Conservation (phyloP, 2,329 filamentous ascomycete genomes). For the Colletotrichum higginsianum region DNA sequence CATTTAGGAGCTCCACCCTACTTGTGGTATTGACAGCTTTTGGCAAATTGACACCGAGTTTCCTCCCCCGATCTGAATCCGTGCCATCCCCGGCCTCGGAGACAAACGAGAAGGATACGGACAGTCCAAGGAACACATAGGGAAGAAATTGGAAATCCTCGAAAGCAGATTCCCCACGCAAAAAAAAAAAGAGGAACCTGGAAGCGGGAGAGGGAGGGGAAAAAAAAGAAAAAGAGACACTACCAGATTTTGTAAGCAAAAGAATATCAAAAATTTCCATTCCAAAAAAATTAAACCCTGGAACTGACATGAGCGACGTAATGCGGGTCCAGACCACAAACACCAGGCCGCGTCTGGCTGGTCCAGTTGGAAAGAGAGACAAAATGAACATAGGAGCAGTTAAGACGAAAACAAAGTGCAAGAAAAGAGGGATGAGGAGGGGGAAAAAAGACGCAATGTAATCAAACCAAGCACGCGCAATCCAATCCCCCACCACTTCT, state of each 20-base stretch:
- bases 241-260: background rate
- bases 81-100: slow-evolving; percentile 23
- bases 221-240: background rate
- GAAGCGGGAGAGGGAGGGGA: background rate
- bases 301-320: slow-evolving; percentile 4
- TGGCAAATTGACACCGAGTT: slow-evolving; percentile 20
- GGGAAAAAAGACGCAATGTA: slow-evolving; percentile 25
- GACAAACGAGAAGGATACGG: slow-evolving; percentile 21
- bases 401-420: background rate
- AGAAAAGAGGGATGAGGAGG: slow-evolving; percentile 2
- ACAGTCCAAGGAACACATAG: slow-evolving; percentile 46
- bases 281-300: background rate
- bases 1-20: slow-evolving; percentile 6
- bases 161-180: slow-evolving; percentile 38
- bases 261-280: too few relatives aligned
- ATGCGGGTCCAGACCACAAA: slow-evolving; percentile 10
- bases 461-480: slow-evolving; percentile 32
- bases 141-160: slow-evolving; percentile 49
- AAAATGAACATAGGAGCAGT: background rate
- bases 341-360: slow-evolving; percentile 1
- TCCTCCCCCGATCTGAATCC: slow-evolving; percentile 24
- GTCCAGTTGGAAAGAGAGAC: background rate
- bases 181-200: background rate
- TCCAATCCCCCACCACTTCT: background rate
- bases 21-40: slow-evolving; percentile 19